Conservation (phyloP, 805 yeast genomes). For the Zygoascus bituminiphila region DNA sequence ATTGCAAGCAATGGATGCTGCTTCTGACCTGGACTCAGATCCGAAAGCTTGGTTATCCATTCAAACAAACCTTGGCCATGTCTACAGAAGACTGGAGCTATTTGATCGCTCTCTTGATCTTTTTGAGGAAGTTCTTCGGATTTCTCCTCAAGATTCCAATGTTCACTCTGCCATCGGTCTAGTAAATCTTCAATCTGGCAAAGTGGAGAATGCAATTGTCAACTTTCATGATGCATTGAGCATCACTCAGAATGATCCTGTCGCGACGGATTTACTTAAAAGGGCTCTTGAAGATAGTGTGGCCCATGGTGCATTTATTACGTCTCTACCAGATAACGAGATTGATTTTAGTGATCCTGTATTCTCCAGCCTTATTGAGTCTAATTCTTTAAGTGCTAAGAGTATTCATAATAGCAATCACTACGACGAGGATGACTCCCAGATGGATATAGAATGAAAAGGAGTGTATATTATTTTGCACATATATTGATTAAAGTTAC, state of each 20-base stretch:
- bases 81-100: conserved; percentile 58
- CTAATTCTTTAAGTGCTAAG: neutral
- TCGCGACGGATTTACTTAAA: conserved; percentile 71
- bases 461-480: neutral
- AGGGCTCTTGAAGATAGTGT: conserved; percentile 43
- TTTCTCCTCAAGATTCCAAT: conserved; percentile 64
- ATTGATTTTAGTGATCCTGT: conserved; percentile 8
- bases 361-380: conserved; percentile 6
- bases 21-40: conserved; percentile 63
- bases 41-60: conserved; percentile 79
- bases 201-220: conserved; percentile 59
- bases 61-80: conserved; percentile 82
- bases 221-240: conserved; percentile 75
- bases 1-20: conserved; percentile 60
- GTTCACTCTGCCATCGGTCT: conserved; percentile 79
- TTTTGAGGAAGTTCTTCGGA: conserved; percentile 66
- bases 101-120: conserved; percentile 61
- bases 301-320: neutral
- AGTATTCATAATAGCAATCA: neutral
- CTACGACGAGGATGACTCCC: conserved; percentile 15
- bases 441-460: conserved; percentile 13
- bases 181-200: conserved; percentile 62
- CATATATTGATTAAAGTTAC: too few relatives aligned
- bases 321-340: conserved; percentile 2
- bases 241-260: conserved; percentile 68